These are phyloP conservation scores for Zizania palustris DNA, from an alignment of 202 grass and related monocot species.

Conservation along the genomic window DNA sequence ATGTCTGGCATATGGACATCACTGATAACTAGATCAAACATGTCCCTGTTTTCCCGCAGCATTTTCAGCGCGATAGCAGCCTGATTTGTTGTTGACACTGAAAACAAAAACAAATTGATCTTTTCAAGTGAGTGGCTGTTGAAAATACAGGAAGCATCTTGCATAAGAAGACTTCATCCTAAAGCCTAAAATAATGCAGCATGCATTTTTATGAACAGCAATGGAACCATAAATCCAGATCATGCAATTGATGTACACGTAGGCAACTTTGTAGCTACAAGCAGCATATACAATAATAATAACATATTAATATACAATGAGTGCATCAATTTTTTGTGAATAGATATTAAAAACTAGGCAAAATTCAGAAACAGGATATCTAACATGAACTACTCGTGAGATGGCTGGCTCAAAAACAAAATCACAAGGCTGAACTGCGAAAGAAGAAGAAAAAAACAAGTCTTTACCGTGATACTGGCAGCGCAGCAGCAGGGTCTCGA, in stretches of 20 bases:
- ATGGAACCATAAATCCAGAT: constrained; percentile 18
- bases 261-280: constrained; percentile 7
- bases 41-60: constrained; percentile 69
- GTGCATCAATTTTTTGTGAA: neutral
- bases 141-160: neutral
- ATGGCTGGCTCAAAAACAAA: neutral
- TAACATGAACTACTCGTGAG: neutral
- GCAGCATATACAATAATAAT: constrained; percentile 20
- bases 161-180: constrained; percentile 1
- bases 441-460: neutral
- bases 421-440: neutral
- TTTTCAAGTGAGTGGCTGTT: constrained; percentile 12
- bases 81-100: constrained; percentile 85
- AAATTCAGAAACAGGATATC: constrained; percentile 7
- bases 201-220: neutral
- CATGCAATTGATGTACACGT: neutral
- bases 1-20: constrained; percentile 77
- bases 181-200: neutral
- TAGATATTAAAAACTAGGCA: constrained; percentile 7
- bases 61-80: constrained; percentile 65
- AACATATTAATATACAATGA: neutral
- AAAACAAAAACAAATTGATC: constrained; percentile 10
- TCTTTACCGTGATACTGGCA: constrained; percentile 76
- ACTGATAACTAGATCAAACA: constrained; percentile 89
- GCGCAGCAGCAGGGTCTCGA: constrained; percentile 72